These are phyloP conservation scores for Keithomyces neogunnii DNA, from an alignment of 2,329 filamentous ascomycete species.

Conservation along the genomic window DNA sequence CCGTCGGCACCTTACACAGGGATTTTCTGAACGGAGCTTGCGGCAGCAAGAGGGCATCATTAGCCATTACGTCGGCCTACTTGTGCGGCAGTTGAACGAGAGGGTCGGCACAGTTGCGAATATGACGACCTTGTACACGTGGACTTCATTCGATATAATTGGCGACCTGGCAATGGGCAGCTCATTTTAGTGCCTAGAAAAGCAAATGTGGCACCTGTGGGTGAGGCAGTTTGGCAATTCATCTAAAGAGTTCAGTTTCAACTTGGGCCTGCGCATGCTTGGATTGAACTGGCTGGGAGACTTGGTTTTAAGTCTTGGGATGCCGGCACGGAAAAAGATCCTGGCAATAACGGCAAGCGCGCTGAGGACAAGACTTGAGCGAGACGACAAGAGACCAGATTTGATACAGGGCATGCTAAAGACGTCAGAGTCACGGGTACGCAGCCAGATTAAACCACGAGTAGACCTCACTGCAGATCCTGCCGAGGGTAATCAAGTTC, in stretches of 20 bases:
- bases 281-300: neutral
- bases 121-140: constrained; percentile 19
- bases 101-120: constrained; percentile 12
- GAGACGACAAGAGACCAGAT: too few relatives aligned
- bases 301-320: neutral
- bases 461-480: constrained; percentile 5
- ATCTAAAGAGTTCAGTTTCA: neutral
- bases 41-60: constrained; percentile 22
- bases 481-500: constrained; percentile 6
- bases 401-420: too few relatives aligned
- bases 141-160: constrained; percentile 22
- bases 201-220: constrained; percentile 16
- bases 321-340: too few relatives aligned
- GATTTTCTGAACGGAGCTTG: constrained; percentile 21
- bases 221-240: constrained; percentile 5
- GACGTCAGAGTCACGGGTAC: too few relatives aligned
- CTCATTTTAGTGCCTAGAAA: constrained; percentile 18
- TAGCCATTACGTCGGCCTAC: constrained; percentile 15
- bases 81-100: constrained; percentile 15
- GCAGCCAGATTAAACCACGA: too few relatives aligned
- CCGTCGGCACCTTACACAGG: constrained; percentile 16
- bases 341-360: too few relatives aligned
- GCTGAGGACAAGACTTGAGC: too few relatives aligned
- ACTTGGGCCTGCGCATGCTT: neutral
- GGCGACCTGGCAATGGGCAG: constrained; percentile 22